These are phyloP conservation scores for Platanus orientalis DNA, from an alignment of 164 flowering plant genomes.

Conservation along the genomic window DNA sequence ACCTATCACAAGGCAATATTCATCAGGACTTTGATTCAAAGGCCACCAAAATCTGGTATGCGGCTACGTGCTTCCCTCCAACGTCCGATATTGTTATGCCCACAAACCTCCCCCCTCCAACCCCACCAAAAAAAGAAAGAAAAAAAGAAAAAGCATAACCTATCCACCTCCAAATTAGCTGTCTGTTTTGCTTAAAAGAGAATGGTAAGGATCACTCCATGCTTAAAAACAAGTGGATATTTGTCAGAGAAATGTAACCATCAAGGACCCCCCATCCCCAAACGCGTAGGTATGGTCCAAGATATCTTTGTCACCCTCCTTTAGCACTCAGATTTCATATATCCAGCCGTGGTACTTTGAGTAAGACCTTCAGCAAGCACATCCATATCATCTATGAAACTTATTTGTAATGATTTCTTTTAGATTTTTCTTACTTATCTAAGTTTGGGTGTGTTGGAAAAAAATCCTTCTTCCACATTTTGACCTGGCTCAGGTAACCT, in stretches of 20 bases:
- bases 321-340: neutral
- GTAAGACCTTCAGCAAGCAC: neutral
- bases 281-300: neutral
- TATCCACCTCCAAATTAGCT: neutral
- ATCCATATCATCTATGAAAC: neutral
- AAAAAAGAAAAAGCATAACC: slow-evolving; percentile 4
- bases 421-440: no score
- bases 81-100: neutral
- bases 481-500: no score
- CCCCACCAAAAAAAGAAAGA: no score
- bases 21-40: no score
- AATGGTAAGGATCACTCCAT: neutral
- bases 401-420: no score
- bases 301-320: neutral
- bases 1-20: no score
- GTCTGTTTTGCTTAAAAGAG: no score
- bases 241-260: slow-evolving; percentile 21
- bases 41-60: no score
- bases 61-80: no score
- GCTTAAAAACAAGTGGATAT: slow-evolving; percentile 15
- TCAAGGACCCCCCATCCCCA: slow-evolving; percentile 11
- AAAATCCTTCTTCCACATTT: no score
- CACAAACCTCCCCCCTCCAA: neutral
- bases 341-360: slow-evolving; percentile 14
- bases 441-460: neutral